phyloP scores from a whole-genome alignment of 129 eudicot genomes.

The Erigeron canadensis region DNA sequence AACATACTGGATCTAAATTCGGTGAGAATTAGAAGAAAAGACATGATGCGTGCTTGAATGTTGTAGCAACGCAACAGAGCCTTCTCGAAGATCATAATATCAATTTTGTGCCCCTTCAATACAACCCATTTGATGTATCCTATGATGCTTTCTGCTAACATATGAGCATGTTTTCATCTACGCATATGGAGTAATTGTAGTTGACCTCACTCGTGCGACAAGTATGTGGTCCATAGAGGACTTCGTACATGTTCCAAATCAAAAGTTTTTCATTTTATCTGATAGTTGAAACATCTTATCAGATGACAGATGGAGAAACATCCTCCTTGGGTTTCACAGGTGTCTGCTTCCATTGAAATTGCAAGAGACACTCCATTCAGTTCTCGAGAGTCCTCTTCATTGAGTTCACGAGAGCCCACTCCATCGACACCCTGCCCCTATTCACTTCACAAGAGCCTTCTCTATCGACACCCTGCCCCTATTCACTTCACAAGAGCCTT shows the following conservation, averaged over 20 bases:
- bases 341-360: too few species aligned
- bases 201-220: neutral
- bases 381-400: constrained; percentile 5
- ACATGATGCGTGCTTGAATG: neutral
- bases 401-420: neutral
- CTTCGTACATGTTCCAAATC: neutral
- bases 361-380: neutral
- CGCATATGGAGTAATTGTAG: neutral
- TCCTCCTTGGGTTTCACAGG: constrained; percentile 1
- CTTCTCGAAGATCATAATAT: neutral
- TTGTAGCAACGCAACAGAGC: neutral
- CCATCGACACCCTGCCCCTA: neutral
- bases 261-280: neutral
- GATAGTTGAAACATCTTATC: neutral
- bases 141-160: neutral
- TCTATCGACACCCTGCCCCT: neutral
- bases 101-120: neutral
- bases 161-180: neutral
- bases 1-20: neutral
- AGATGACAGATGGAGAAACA: neutral
- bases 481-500: too few species aligned
- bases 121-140: neutral
- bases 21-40: neutral
- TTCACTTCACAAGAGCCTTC: too few species aligned
- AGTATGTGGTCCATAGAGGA: neutral